Evolutionary conservation across 2,329 filamentous ascomycete species (phyloP), one percentile per base, ranked within the genome.

Genomic region (Leptographium galeiforme): DNA sequence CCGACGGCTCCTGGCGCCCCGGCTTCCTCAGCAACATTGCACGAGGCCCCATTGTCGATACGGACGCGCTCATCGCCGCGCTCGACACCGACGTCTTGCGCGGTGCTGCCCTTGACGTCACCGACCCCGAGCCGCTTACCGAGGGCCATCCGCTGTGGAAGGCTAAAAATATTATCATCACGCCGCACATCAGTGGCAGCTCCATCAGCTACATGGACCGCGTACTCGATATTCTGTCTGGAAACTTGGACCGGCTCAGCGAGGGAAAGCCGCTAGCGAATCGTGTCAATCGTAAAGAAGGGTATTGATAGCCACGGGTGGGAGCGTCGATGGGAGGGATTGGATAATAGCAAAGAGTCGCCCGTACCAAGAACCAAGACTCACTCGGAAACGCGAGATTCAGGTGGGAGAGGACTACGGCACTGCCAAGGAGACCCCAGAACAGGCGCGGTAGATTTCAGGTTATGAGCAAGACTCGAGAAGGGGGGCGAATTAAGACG

Each of bases 81-180:
- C 67, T 90, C 12, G 67, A 76, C 41, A 57, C 57, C 4, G 71
- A 64, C 6, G 48, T 63, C 16, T 69, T 74, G 48, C 62, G 71
- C 4, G 87, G 87, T 34, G 87, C 87, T 0, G 85, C 85, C 1
- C 67, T 91, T 43, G 87, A 90, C 63, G 87, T 91, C 1, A 85
- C 86, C 2, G 85, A 90, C 56, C 87, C 87, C 0, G 87, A 91
- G 65, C 87, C 87, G 0, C 64, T 91, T 57, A 85, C 85, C 0
- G 67, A 72, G 2, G 78, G 83, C 6, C 79, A 86, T 62, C 75
- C 78, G 57, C 67, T 91, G 50, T 91, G 86, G 86, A 75, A 71
- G 32, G 71, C 82, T 14, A 77, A 78, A 56, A 89, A 89, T 64
- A 72, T 84, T 16, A 76, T 84, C 51, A 76, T 91, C 47, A 75